phyloP scores from a whole-genome alignment of 2,329 filamentous ascomycete species.

The Sclerotinia glacialis region DNA sequence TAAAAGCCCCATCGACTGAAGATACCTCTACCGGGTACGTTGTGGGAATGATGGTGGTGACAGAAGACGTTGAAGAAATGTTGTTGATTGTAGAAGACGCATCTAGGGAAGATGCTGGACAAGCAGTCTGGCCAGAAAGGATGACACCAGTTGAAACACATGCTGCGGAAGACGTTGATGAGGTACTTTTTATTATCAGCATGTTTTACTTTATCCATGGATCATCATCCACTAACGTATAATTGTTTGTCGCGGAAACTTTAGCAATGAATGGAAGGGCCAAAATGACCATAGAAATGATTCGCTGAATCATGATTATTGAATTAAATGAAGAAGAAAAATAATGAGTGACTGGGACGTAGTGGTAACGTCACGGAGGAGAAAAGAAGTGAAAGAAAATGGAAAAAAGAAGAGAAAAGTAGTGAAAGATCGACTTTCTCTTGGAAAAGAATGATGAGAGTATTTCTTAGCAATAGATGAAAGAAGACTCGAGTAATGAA shows the following conservation, averaged over 20 bases:
- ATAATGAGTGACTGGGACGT: slow-evolving; percentile 33
- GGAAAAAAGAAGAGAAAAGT: slow-evolving; percentile 9
- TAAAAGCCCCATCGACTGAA: neutral
- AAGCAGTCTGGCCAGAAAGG: slow-evolving; percentile 12
- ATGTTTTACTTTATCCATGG: slow-evolving; percentile 12
- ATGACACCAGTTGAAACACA: slow-evolving; percentile 5
- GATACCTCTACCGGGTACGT: neutral
- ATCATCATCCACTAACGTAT: slow-evolving; percentile 38
- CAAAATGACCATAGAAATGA: slow-evolving; percentile 15
- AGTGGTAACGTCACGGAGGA: slow-evolving; percentile 28
- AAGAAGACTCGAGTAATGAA: no score
- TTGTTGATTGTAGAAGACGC: neutral
- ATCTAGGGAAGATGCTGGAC: neutral
- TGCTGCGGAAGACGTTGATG: neutral
- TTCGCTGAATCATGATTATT: slow-evolving; percentile 26
- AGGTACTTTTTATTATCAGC: slow-evolving; percentile 7
- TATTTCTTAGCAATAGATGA: slow-evolving; percentile 6
- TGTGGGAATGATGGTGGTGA: neutral
- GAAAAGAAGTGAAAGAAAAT: slow-evolving; percentile 1
- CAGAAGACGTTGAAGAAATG: neutral
- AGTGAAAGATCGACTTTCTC: slow-evolving; percentile 13
- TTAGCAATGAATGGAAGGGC: slow-evolving; percentile 21
- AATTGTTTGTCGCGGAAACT: slow-evolving; percentile 23
- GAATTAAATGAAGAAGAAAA: slow-evolving; percentile 24
- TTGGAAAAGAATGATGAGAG: slow-evolving; percentile 24